phyloP scores from a whole-genome alignment of 345 rosid genomes.

The Lenwebbia sp. region DNA sequence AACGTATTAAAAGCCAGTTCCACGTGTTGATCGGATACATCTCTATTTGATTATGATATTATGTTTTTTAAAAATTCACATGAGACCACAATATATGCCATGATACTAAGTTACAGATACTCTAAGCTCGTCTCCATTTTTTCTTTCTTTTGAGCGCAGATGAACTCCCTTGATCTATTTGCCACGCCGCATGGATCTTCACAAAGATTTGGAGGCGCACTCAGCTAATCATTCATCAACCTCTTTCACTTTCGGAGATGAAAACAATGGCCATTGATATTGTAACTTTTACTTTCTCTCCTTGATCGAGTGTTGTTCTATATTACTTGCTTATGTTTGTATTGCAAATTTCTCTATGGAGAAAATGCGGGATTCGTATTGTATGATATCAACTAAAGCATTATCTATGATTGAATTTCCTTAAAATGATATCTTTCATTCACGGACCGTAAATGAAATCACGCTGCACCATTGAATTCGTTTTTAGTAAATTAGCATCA shows the following conservation, averaged over 20 bases:
- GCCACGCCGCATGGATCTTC: too few relatives aligned
- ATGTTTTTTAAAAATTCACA: not conserved
- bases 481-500: not conserved
- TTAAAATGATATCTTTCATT: not conserved
- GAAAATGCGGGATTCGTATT: too few relatives aligned
- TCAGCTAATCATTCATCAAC: too few relatives aligned
- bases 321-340: too few relatives aligned
- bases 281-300: not conserved
- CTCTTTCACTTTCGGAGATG: not conserved
- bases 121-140: too few relatives aligned
- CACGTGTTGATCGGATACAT: too few relatives aligned
- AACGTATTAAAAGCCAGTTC: too few relatives aligned
- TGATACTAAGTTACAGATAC: not conserved
- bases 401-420: not conserved
- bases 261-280: too few relatives aligned
- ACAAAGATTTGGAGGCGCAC: not conserved
- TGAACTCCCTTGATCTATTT: too few relatives aligned
- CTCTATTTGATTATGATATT: too few relatives aligned
- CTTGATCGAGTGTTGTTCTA: not conserved
- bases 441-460: not conserved
- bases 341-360: too few relatives aligned
- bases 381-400: not conserved
- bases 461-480: not conserved
- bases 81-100: not conserved
- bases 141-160: too few relatives aligned